Evolutionary conservation across 257 asterid species (phyloP).

Genomic region (Misopates orontium): DNA sequence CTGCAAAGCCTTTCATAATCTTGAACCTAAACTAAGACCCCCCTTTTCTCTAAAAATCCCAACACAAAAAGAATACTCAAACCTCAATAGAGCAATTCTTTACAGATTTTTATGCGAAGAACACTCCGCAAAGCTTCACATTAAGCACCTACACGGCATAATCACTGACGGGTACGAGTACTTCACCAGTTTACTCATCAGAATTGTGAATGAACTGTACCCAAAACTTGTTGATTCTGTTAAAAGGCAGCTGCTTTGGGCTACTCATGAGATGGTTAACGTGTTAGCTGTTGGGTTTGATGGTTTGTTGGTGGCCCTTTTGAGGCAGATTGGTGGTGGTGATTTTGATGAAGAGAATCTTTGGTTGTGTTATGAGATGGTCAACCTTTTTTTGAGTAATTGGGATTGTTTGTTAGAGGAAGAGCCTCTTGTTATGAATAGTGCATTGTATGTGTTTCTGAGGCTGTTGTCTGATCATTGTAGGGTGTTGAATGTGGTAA

Average conservation of each 20-base stretch:
- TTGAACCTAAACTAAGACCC: conserved; percentile 60
- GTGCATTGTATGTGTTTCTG: conserved; percentile 66
- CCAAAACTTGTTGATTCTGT: conserved; percentile 50
- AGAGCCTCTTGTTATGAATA: conserved; percentile 52
- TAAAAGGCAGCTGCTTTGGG: conserved; percentile 59
- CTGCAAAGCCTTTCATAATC: conserved; percentile 51
- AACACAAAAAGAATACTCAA: conserved; percentile 52
- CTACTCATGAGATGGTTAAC: conserved; percentile 53
- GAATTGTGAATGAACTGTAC: conserved; percentile 54
- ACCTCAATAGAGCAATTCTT: conserved; percentile 66
- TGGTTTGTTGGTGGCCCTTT: conserved; percentile 56
- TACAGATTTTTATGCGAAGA: conserved; percentile 60
- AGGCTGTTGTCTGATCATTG: conserved; percentile 72
- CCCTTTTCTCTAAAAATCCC: conserved; percentile 67
- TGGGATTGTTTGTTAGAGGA: conserved; percentile 67
- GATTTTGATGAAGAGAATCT: conserved; percentile 68
- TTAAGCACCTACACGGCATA: conserved; percentile 71
- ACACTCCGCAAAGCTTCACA: conserved; percentile 50
- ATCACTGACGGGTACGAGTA: conserved; percentile 59
- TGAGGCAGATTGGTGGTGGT: conserved; percentile 76
- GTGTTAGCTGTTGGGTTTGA: conserved; percentile 68
- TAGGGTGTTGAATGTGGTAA: conserved; percentile 42
- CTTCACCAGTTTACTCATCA: conserved; percentile 56
- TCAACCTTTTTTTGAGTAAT: conserved; percentile 42
- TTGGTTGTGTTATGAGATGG: conserved; percentile 72